Percentiles rank a stretch among this genome's conserved stretches.
These are phyloP conservation scores for Aeschynomene evenia DNA, from an alignment of 306 rosid species.

Conservation along the genomic window DNA sequence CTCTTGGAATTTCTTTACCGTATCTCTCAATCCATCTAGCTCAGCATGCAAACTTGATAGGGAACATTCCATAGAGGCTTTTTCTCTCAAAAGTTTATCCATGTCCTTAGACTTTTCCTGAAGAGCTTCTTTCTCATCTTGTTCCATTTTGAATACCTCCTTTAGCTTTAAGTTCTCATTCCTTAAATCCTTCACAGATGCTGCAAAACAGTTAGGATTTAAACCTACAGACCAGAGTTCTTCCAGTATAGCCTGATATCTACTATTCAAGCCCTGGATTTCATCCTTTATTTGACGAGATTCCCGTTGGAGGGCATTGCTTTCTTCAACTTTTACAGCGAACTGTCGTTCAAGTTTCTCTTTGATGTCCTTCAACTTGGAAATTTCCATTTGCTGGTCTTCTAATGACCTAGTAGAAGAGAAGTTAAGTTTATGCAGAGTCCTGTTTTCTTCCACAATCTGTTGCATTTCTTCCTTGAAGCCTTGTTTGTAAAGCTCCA, in stretches of 20 bases:
- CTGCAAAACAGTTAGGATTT: conserved; percentile 58
- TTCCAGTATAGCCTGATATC: conserved; percentile 65
- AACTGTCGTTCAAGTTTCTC: conserved; percentile 80
- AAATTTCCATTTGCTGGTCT: conserved; percentile 69
- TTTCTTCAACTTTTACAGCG: conserved; percentile 58
- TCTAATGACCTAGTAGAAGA: conserved; percentile 49
- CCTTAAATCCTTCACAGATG: conserved; percentile 69
- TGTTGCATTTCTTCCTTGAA: conserved; percentile 69
- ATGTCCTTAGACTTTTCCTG: conserved; percentile 60
- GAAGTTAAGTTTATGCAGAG: conserved; percentile 54
- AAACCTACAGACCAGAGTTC: conserved; percentile 74
- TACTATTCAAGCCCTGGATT: conserved; percentile 56
- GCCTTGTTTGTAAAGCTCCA: conserved; percentile 65
- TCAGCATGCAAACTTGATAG: conserved; percentile 62
- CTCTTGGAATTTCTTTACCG: conserved; percentile 60
- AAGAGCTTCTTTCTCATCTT: conserved; percentile 64
- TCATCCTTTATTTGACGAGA: conserved; percentile 64
- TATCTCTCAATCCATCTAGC: conserved; percentile 55
- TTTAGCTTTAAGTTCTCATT: conserved; percentile 65
- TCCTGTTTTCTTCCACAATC: conserved; percentile 69
- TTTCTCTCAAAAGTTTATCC: conserved; percentile 64
- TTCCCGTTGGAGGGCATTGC: conserved; percentile 59
- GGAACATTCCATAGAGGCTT: conserved; percentile 57
- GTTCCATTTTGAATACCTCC: conserved; percentile 60
- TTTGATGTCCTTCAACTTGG: conserved; percentile 76